Base-by-base conservation (phyloP, 495 filamentous ascomycete species). In the Geopyxis carbonaria region DNA sequence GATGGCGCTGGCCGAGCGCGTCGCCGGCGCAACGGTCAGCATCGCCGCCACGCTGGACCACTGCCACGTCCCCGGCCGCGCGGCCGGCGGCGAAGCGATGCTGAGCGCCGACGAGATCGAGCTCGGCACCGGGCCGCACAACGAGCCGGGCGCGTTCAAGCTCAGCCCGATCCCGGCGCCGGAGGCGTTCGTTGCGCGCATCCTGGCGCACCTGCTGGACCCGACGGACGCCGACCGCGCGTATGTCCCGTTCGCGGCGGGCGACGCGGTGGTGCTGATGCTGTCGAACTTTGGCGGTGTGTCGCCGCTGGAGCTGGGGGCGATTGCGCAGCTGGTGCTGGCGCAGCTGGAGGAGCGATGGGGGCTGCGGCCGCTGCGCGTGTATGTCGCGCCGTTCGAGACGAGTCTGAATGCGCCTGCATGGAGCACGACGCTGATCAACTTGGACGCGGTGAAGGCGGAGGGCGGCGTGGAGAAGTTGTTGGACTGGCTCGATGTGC, bases 51-150 rank as follows among this genome's bases (percentile, higher is more conserved):
- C 76, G 11, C 57, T 97, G 34, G 75, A 76, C 33, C 86, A 91
- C 56, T 89, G 94, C 21, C 87, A 95, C 55, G 78, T 97, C 0
- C 89, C 89, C 0, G 89, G 89, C 7, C 31, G 31, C 5, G 47
- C 58, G 9, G 56, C 51, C 9, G 61, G 61, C 9, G 78, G 75
- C 29, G 60, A 61, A 2, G 34, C 22, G 7, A 22, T 16, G 7
- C 60, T 92, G 41, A 64, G 61, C 22, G 53, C 64, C 0, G 76
- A 72, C 28, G 78, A 94, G 62, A 75, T 92, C 14, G 89, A 97
- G 63, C 68, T 97, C 49, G 89, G 89, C 7, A 97, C 94, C 87
- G 89, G 89, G 8, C 93, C 94, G 57, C 89, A 97, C 59, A 97
- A 97, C 54, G 89, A 97, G 60, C 72, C 80, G 0, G 89, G 89